phyloP scores from a whole-genome alignment of 2,329 filamentous ascomycete species.

The Colletotrichum camelliae region DNA sequence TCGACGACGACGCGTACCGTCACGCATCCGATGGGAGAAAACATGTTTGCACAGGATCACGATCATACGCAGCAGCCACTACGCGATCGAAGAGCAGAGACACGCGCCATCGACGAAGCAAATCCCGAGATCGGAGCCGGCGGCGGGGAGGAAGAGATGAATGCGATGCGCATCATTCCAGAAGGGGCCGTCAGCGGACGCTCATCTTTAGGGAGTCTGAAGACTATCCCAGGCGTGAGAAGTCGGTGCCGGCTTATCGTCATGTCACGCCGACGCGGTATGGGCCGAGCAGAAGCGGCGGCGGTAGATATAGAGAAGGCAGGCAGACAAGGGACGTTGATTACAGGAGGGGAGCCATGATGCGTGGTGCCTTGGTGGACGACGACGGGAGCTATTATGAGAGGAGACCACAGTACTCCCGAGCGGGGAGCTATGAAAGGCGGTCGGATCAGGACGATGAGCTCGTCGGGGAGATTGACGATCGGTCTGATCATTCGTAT shows the following conservation, averaged over 20 bases:
- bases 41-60: not conserved
- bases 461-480: slow-evolving; percentile 4
- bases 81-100: not conserved
- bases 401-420: not conserved
- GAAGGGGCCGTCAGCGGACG: not conserved
- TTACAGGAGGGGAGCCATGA: not conserved
- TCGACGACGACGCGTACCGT: not conserved
- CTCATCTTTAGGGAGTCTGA: not conserved
- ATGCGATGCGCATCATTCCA: not conserved
- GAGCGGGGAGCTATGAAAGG: not conserved
- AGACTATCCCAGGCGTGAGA: not conserved
- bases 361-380: not conserved
- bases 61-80: no score
- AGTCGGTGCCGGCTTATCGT: not conserved
- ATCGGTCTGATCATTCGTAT: not conserved
- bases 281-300: not conserved
- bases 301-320: not conserved
- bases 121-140: not conserved
- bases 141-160: not conserved
- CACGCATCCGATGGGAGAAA: not conserved
- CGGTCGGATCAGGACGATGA: not conserved
- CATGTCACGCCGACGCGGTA: not conserved
- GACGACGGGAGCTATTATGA: not conserved
- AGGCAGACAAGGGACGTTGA: not conserved
- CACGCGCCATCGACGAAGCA: no score